These are phyloP conservation scores for Gypsophila paniculata DNA, from an alignment of 179 eudicot species.

Conservation along the genomic window DNA sequence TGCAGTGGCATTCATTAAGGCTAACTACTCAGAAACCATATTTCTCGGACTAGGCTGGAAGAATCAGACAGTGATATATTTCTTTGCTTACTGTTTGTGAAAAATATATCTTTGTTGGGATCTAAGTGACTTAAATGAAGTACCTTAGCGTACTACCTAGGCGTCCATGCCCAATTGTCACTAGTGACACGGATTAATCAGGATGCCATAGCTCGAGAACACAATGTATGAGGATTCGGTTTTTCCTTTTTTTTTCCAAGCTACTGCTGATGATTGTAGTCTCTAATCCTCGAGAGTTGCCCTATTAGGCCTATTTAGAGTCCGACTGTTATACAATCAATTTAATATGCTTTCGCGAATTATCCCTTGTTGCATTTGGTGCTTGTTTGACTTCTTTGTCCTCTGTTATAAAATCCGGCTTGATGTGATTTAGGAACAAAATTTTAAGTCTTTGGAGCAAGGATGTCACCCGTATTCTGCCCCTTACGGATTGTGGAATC, in stretches of 20 bases:
- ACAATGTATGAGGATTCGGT: not conserved
- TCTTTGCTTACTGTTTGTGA: not conserved
- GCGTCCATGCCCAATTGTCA: not conserved
- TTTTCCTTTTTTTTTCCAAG: not conserved
- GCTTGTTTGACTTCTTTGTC: not conserved
- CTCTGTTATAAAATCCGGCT: slow-evolving; percentile 13
- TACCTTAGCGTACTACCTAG: not conserved
- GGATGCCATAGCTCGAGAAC: not conserved
- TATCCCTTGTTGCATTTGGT: not conserved
- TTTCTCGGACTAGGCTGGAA: slow-evolving; percentile 6
- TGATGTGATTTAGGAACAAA: slow-evolving; percentile 61
- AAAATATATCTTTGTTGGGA: not conserved
- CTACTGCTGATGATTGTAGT: not conserved
- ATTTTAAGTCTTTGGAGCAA: slow-evolving; percentile 87
- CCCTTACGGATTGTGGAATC: slow-evolving; percentile 74
- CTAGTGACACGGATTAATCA: not conserved
- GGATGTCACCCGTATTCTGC: slow-evolving; percentile 80
- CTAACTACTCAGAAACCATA: not conserved
- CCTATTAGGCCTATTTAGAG: not conserved
- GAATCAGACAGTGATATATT: not conserved
- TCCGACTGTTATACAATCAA: slow-evolving; percentile 1
- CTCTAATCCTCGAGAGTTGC: not conserved
- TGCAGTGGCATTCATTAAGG: not conserved
- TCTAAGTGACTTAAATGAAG: not conserved
- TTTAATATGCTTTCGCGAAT: not conserved